These are phyloP conservation scores for Andrographis paniculata DNA, from an alignment of 305 asterid genomes.

Conservation along the genomic window DNA sequence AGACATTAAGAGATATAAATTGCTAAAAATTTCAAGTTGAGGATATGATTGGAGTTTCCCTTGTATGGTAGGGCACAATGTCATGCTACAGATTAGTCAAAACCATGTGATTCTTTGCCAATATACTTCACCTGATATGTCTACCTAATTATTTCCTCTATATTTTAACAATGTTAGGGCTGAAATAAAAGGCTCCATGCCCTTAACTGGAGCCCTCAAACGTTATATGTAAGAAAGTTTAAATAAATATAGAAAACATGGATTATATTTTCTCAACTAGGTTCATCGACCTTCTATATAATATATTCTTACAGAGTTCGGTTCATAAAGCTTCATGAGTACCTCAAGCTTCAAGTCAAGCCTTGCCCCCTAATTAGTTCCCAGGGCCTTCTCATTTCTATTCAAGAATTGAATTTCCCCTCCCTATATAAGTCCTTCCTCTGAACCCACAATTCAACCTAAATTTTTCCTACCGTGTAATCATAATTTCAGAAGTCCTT, in stretches of 20 bases:
- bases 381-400: too few relatives aligned
- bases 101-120: constrained; percentile 22
- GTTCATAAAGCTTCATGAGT: too few relatives aligned
- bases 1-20: background rate
- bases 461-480: background rate
- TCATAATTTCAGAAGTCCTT: background rate
- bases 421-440: background rate
- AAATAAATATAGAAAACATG: too few relatives aligned
- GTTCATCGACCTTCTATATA: too few relatives aligned
- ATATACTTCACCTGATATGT: background rate
- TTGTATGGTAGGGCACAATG: constrained; percentile 30
- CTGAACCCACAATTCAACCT: background rate
- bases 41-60: background rate
- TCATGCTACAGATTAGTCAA: constrained; percentile 26
- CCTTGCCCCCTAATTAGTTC: too few relatives aligned
- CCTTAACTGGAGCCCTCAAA: too few relatives aligned
- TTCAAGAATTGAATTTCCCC: background rate
- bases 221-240: too few relatives aligned
- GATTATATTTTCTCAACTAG: too few relatives aligned
- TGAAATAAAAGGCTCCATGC: too few relatives aligned
- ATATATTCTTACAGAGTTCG: too few relatives aligned
- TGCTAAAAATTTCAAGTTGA: background rate
- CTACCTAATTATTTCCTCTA: background rate
- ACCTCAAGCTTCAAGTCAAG: too few relatives aligned
- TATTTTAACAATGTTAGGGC: background rate